A percentile compares a stretch with the other conserved stretches of the same genome.
phyloP scores from a whole-genome alignment of 164 flowering plant species.

The Magnolia kwangsiensis region DNA sequence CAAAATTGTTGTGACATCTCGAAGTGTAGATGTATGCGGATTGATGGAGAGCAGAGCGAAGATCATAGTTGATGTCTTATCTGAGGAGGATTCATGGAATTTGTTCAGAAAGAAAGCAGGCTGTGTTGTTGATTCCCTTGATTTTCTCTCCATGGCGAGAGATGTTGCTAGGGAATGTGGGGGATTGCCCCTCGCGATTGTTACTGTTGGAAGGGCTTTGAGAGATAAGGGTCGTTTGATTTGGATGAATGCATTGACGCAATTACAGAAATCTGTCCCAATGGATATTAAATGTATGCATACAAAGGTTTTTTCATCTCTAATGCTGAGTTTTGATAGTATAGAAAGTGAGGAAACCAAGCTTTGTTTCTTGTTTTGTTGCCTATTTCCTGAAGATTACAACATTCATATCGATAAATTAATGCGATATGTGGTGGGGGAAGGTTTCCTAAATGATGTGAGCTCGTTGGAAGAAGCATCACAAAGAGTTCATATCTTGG shows the following conservation, averaged over 20 bases:
- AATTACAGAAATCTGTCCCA: slow-evolving; percentile 6
- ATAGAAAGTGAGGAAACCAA: slow-evolving; percentile 18
- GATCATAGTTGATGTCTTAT: neutral
- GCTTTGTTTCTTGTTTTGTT: slow-evolving; percentile 17
- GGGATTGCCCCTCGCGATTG: slow-evolving; percentile 6
- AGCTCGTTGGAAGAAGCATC: slow-evolving; percentile 12
- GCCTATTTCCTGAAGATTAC: slow-evolving; percentile 14
- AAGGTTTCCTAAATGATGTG: neutral
- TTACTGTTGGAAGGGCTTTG: neutral
- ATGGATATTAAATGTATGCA: slow-evolving; percentile 9
- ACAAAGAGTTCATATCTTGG: neutral
- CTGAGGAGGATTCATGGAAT: slow-evolving; percentile 1
- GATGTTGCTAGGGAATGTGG: slow-evolving; percentile 7
- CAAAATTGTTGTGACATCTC: slow-evolving; percentile 7
- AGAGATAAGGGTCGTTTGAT: neutral
- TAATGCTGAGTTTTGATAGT: slow-evolving; percentile 18
- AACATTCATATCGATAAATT: slow-evolving; percentile 4
- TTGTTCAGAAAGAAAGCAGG: slow-evolving; percentile 7
- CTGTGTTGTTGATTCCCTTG: neutral
- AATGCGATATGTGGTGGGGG: slow-evolving; percentile 10
- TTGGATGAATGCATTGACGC: slow-evolving; percentile 15
- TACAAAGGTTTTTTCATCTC: slow-evolving; percentile 9
- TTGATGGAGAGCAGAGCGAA: neutral
- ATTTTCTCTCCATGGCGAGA: neutral
- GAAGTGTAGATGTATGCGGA: neutral